Base-by-base conservation (phyloP, 2,329 filamentous ascomycete genomes). In the Lojkania enalia region DNA sequence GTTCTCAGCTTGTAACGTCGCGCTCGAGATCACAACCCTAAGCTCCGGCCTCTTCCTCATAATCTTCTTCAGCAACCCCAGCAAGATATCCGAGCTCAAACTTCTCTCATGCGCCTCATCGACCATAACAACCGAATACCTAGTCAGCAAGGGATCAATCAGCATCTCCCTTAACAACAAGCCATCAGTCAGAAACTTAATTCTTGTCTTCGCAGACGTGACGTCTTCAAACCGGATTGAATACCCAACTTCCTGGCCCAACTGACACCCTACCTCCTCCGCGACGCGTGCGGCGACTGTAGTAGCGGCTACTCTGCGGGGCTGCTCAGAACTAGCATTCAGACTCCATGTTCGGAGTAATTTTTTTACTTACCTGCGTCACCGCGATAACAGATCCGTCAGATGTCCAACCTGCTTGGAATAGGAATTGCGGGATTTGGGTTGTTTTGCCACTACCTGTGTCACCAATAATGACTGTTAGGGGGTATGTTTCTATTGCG, bases 71-170 rank as follows among this genome's bases (percentile, higher is more conserved):
- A 99, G 71, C 12, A 97, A 75, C 0, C 94, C 92, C 3, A 99
- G 79, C 5, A 97, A 77, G 11, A 99, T 82, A 63, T 99, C 94
- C 0, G 91, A 95, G 67, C 89, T 95, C 47, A 97, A 80, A 37
- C 90, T 96, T 42, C 94, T 80, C 71, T 97, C 92, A 65, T 99
- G 94, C 5, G 92, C 94, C 71, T 97, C 92, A 64, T 99, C 94
- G 5, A 99, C 87, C 90, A 99, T 96, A 58, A 99, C 89, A 33
- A 96, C 87, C 0, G 90, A 95, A 67, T 99, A 99, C 9, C 90
- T 82, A 15, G 88, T 94, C 25, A 99, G 73, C 3, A 97, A 73
- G 11, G 94, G 94, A 69, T 99, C 94, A 3, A 96, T 88, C 3
- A 99, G 79, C 20, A 92, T 94, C 71, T 99, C 94, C 60, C 92